Conservation (phyloP, 306 rosid genomes). For the Pyrus communis region DNA sequence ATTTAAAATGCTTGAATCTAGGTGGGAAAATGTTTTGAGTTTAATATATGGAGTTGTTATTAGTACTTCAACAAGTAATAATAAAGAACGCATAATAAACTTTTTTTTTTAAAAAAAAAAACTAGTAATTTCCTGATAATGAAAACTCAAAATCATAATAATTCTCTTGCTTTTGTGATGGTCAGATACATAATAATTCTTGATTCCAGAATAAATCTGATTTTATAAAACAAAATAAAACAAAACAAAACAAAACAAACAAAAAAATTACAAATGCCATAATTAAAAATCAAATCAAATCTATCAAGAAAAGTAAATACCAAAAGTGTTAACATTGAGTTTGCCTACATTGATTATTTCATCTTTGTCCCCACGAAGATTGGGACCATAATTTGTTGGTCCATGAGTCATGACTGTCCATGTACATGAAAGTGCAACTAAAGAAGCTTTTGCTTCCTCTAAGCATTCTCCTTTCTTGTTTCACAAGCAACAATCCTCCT, state of each 20-base stretch:
- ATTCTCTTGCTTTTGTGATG: too few species aligned
- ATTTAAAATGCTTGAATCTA: too few species aligned
- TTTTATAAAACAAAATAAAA: too few species aligned
- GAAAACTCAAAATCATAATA: too few species aligned
- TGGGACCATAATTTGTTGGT: constrained; percentile 10
- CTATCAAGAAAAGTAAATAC: neutral
- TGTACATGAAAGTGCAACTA: constrained; percentile 5
- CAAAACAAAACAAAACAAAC: too few species aligned
- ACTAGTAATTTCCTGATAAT: too few species aligned
- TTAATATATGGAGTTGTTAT: too few species aligned
- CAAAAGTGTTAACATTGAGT: neutral
- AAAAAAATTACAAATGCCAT: neutral
- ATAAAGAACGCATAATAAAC: too few species aligned
- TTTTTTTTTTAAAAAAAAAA: too few species aligned
- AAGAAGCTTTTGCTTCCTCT: constrained; percentile 36
- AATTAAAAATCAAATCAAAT: neutral
- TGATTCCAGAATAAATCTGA: neutral
- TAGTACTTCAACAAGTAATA: too few species aligned
- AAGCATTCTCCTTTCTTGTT: constrained; percentile 30
- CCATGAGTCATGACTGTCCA: constrained; percentile 8
- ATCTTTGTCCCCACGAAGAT: neutral
- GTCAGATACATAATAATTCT: neutral
- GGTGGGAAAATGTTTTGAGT: too few species aligned
- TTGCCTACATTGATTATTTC: neutral
- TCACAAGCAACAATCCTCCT: constrained; percentile 41